Percentiles rank a stretch among this genome's conserved stretches.
Evolutionary conservation across 371 early-diverging fungal genomes (phyloP).

Genomic region (Apophysomyces variabilis): DNA sequence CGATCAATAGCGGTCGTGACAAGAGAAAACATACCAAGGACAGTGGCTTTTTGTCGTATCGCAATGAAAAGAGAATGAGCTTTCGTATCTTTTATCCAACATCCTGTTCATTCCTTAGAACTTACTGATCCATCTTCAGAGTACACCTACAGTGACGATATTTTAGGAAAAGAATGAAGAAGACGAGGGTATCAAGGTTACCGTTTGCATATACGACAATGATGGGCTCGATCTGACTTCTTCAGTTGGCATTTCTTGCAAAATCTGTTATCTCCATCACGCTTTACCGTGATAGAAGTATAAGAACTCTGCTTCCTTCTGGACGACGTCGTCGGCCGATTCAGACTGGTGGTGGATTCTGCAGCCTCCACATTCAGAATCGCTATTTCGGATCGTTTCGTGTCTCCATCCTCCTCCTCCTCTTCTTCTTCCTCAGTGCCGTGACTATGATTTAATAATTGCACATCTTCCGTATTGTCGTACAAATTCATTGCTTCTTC

Average conservation of each 20-base stretch:
- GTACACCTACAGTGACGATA: conserved; percentile 46
- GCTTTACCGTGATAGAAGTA: conserved; percentile 52
- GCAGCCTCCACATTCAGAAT: conserved; percentile 27
- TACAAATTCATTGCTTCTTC: conserved; percentile 11
- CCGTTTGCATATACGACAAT: conserved; percentile 66
- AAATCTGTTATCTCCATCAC: conserved; percentile 58
- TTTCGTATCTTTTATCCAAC: no score
- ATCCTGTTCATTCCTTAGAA: not conserved
- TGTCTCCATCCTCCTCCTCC: conserved; percentile 5
- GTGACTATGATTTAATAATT: conserved; percentile 18
- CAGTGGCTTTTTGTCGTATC: conserved; percentile 52
- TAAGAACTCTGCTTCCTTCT: conserved; percentile 11
- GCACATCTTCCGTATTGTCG: conserved; percentile 20
- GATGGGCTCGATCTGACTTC: conserved; percentile 71
- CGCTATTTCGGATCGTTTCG: conserved; percentile 17
- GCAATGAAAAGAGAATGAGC: not conserved
- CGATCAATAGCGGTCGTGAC: not conserved
- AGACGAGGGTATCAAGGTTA: conserved; percentile 23
- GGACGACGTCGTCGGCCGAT: conserved; percentile 16
- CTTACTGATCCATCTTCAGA: conserved; percentile 75
- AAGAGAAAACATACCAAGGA: conserved; percentile 42
- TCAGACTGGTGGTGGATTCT: conserved; percentile 23
- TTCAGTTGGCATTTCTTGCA: conserved; percentile 68
- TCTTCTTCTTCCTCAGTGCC: not conserved
- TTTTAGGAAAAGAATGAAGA: not conserved